Base-by-base conservation (phyloP, 805 yeast genomes). In the Yamadazyma ubonensis region DNA sequence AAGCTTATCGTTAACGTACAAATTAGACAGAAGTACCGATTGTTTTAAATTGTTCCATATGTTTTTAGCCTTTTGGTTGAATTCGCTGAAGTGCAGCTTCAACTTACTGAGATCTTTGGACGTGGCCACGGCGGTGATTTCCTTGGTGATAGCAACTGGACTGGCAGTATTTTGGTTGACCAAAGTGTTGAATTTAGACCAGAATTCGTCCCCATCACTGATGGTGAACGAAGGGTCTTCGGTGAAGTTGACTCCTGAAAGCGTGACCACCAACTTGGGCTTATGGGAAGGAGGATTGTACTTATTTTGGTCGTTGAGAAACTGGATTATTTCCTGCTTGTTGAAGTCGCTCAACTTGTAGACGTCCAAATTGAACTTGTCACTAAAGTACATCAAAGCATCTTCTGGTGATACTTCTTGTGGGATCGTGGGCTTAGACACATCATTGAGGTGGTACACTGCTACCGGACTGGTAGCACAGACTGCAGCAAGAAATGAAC, bases 371-470 rank as follows among this genome's bases (percentile, higher is more conserved):
- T 42, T 33, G 31, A 46, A 34, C 41, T 62, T 65, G 47, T 73
- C 77, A 27, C 76, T 71, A 45, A 75, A 63, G 49, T 69, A 71
- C 40, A 66, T 52, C 22, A 64, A 53, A 2, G 76, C 70, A 36
- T 67, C 68, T 18, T 43, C 42, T 7, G 33, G 17, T 4, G 39
- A 27, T 3, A 39, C 43, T 4, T 20, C 17, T n/a, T 19, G 9
- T 6, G 34, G 32, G n/a, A 6, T 22, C 7, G 20, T 6, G 11
- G 36, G 33, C n/a, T 38, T 37, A n/a, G 33, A 6, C 9, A 20
- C 20, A 27, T 39, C 38, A 23, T 39, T 39, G 34, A 39, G 38
- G n/a, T 31, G 37, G 38, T 39, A 39, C 6, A 39, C 42, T 5
- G 42, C 12, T 9, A 30, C 25, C n/a, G 28, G 34, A 10, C 29